Evolutionary conservation across 2,329 filamentous ascomycete genomes (phyloP).

Genomic region (Fusarium chuoi): DNA sequence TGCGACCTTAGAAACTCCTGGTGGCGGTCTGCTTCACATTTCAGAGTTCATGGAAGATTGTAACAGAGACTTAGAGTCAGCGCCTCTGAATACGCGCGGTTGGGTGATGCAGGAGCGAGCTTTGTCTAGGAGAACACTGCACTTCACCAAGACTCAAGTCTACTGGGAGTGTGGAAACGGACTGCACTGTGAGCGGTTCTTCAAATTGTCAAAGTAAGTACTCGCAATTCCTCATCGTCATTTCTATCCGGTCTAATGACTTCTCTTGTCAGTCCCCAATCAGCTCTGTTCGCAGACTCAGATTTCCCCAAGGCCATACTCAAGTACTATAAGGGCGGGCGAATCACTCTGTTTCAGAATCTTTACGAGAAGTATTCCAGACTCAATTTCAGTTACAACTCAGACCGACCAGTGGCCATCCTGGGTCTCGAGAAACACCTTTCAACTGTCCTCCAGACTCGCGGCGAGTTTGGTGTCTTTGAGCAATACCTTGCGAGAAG

Average conservation of each 20-base stretch:
- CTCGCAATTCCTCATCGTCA: no score
- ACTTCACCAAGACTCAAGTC: not conserved
- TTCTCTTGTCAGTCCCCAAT: not conserved
- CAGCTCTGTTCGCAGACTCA: not conserved
- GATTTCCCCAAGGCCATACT: not conserved
- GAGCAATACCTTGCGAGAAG: not conserved
- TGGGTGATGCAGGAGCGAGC: slow-evolving; percentile 16
- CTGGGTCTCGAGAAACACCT: not conserved
- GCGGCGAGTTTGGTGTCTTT: not conserved
- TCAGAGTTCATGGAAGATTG: slow-evolving; percentile 2
- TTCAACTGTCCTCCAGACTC: not conserved
- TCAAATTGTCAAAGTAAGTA: not conserved
- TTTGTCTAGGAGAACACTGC: not conserved
- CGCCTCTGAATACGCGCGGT: slow-evolving; percentile 39
- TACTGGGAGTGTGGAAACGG: slow-evolving; percentile 8
- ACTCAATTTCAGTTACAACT: not conserved
- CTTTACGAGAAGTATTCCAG: not conserved
- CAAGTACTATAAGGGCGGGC: not conserved
- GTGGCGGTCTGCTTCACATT: not conserved
- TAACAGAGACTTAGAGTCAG: not conserved
- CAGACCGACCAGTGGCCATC: not conserved
- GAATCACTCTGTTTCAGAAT: not conserved
- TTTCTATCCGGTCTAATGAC: not conserved
- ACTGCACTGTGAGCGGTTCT: not conserved
- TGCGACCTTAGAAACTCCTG: not conserved